Evolutionary conservation across 2,329 filamentous ascomycete genomes (phyloP).

Genomic region (Arthrobotrys sphaeroides): DNA sequence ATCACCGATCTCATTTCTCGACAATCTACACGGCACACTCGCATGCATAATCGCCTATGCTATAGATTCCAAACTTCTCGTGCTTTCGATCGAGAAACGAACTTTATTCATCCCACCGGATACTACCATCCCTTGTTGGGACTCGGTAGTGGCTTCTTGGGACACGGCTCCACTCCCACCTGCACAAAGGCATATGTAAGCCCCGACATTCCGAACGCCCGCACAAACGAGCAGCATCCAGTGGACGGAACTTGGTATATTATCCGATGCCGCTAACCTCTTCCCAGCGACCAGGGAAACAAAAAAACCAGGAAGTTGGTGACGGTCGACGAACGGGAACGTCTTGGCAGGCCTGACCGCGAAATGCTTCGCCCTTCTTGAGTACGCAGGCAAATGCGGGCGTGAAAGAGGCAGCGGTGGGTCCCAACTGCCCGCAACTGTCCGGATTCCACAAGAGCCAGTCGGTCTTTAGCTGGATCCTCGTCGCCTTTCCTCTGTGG

Average conservation of each 20-base stretch:
- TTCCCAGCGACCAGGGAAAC: not conserved
- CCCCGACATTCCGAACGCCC: constrained; percentile 18
- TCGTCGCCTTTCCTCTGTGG: constrained; percentile 1
- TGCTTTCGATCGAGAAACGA: constrained; percentile 13
- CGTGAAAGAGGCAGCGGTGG: constrained; percentile 2
- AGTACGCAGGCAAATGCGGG: constrained; percentile 26
- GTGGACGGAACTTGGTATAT: not conserved
- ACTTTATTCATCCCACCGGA: constrained; percentile 13
- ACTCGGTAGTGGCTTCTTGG: not conserved
- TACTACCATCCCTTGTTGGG: not conserved
- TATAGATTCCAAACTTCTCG: not conserved
- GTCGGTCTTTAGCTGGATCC: not conserved
- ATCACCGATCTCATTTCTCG: constrained; percentile 29
- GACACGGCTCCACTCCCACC: constrained; percentile 8
- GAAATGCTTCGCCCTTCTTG: constrained; percentile 29
- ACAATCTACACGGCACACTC: constrained; percentile 22
- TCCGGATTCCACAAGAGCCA: not conserved
- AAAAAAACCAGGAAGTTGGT: not conserved
- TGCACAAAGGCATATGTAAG: not conserved
- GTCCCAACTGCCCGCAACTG: not conserved
- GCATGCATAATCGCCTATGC: not conserved
- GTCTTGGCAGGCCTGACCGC: constrained; percentile 15
- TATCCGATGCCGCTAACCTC: not conserved
- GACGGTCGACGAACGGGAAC: not conserved
- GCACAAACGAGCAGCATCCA: not conserved